Base-by-base conservation (phyloP, 2,329 filamentous ascomycete species). In the Hymenoscyphus salicellus region DNA sequence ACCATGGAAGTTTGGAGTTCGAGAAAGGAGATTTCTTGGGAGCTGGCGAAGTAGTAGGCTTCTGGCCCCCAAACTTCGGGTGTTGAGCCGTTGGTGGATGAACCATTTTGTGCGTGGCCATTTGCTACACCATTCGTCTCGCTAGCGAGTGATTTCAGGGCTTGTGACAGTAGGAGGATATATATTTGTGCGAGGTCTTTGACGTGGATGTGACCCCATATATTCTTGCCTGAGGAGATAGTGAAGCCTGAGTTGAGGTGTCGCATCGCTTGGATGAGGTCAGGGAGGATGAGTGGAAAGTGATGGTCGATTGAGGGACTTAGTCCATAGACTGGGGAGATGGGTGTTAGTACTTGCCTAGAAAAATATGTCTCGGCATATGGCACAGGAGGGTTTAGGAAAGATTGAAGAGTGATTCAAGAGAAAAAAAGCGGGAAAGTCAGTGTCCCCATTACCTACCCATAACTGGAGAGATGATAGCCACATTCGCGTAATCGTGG, bases 11-110 rank as follows among this genome's bases (percentile, higher is more conserved):
- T 38, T 63, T 65, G 68, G 17, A 60, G 64, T 8, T 55, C 56
- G 0, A 17, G 1, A 8, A 64, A 68, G 33, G 58, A 43, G 2
- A 65, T 3, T 5, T 66, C 63, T 32, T 61, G 58, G 3, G 46
- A 57, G 5, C 11, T 23, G 5, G 14, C 68, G 14, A 69, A 69
- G 16, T 67, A 69, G 41, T 68, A 68, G 0, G 68, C 59, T n/a
- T 67, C 41, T 1, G 62, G 36, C 0, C 64, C 66, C 59, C 61
- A 68, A 23, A 65, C 26, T 2, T 59, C 8, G 6, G 20, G 33
- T 3, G 23, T 17, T 23, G 38, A 16, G 8, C 14, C 4, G 7
- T 46, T 17, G 14, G 17, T 1, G 2, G 30, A 20, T 5, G 41
- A 1, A 17, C 41, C 41, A 8, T 20, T 46, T 20, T 23, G 41